Evolutionary conservation across 1,284 basidiomycete species (phyloP).

Genomic region (Wolfiporia cocos): DNA sequence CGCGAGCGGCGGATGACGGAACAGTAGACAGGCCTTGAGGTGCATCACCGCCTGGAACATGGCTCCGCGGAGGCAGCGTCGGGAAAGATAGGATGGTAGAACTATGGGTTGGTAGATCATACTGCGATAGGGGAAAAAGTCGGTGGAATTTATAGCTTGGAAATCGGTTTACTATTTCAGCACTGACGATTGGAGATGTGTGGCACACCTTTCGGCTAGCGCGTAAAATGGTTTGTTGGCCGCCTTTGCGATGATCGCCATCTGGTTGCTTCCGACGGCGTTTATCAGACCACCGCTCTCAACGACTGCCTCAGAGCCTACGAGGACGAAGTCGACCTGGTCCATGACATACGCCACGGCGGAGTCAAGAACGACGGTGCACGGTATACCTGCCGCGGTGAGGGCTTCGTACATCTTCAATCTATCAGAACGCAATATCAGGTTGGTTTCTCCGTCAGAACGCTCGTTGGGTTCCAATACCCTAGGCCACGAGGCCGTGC

Average conservation of each 20-base stretch:
- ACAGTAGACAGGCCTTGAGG: conserved; percentile 6
- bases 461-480: conserved; percentile 35
- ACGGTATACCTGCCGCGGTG: conserved; percentile 85
- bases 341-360: conserved; percentile 98
- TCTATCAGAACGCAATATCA: conserved; percentile 33
- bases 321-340: conserved; percentile 85
- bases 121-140: conserved; percentile 93
- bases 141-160: conserved; percentile 95
- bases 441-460: conserved; percentile 4
- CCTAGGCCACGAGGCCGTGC: conserved; percentile 81
- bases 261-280: conserved; percentile 92
- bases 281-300: conserved; percentile 90
- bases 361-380: conserved; percentile 92
- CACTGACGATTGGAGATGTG: too few species aligned
- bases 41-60: too few species aligned
- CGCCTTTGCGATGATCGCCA: conserved; percentile 93
- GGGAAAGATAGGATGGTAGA: conserved; percentile 66
- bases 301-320: conserved; percentile 96
- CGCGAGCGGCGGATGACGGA: conserved; percentile 8
- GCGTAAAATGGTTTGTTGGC: conserved; percentile 96
- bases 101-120: conserved; percentile 88
- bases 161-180: conserved; percentile 13
- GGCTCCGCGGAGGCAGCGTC: conserved; percentile 18
- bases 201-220: conserved; percentile 84
- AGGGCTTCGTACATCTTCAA: conserved; percentile 86